These are phyloP conservation scores for Porcisia hertigi DNA, from an alignment of 208 protist species.

Conservation along the genomic window DNA sequence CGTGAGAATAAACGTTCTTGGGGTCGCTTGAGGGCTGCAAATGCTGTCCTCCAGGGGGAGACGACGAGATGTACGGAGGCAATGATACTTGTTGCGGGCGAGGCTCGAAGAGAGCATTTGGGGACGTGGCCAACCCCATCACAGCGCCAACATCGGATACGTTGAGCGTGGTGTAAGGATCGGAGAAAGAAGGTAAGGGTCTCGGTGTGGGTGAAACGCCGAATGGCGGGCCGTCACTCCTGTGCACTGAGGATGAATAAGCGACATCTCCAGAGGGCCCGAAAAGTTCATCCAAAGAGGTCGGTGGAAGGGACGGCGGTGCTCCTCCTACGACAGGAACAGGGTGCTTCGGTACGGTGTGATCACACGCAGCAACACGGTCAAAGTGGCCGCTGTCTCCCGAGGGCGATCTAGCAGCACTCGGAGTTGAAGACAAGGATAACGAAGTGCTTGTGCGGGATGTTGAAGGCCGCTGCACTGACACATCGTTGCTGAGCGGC, in stretches of 20 bases:
- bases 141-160: neutral
- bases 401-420: neutral
- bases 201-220: neutral
- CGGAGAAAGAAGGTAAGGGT: neutral
- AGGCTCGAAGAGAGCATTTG: neutral
- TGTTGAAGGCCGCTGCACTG: constrained; percentile 1
- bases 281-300: constrained; percentile 23
- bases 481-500: neutral
- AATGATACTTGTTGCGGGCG: neutral
- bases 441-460: neutral
- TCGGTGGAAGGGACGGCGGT: constrained; percentile 1
- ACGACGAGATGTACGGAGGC: neutral
- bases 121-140: neutral
- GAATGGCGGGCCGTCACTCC: neutral
- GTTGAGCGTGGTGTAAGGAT: neutral
- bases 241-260: neutral
- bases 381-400: neutral
- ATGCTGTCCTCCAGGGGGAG: neutral
- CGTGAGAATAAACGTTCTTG: neutral
- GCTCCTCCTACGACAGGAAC: neutral
- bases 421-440: neutral
- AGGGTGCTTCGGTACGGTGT: neutral
- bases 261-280: neutral
- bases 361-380: neutral
- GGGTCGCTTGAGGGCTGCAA: neutral